phyloP scores from a whole-genome alignment of 257 asterid species.

The Osmanthus fragrans region DNA sequence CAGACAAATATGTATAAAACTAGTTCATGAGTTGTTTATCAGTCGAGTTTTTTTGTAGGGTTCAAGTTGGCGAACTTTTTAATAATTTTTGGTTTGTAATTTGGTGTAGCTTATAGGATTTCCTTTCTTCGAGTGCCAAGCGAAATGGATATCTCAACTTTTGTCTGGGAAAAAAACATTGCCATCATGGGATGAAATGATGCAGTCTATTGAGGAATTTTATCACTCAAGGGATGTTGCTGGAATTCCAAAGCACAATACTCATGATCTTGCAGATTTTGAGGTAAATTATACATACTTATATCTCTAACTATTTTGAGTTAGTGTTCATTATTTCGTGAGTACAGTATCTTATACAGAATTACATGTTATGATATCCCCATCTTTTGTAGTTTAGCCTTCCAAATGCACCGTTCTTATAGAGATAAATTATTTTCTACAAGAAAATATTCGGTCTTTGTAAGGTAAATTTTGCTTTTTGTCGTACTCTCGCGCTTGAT shows the following conservation, averaged over 20 bases:
- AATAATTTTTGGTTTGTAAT: conserved; percentile 11
- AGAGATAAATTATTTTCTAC: too few relatives aligned
- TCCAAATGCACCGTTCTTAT: too few relatives aligned
- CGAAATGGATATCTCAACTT: conserved; percentile 83
- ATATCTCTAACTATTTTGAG: too few relatives aligned
- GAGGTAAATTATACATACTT: conserved; percentile 40
- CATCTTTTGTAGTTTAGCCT: too few relatives aligned
- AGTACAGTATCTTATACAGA: too few relatives aligned
- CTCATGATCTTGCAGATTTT: conserved; percentile 65
- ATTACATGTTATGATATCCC: too few relatives aligned
- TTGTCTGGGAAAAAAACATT: conserved; percentile 67
- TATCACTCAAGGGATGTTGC: conserved; percentile 61
- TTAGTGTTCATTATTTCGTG: neutral
- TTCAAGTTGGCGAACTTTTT: neutral
- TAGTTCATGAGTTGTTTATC: neutral
- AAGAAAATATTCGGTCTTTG: too few relatives aligned
- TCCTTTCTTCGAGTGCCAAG: conserved; percentile 95
- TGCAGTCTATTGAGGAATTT: conserved; percentile 63
- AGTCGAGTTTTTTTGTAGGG: neutral
- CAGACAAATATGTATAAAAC: neutral
- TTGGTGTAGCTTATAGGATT: conserved; percentile 66
- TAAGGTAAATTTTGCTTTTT: too few relatives aligned
- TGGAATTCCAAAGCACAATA: conserved; percentile 71
- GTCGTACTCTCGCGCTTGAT: too few relatives aligned
- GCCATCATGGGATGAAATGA: conserved; percentile 83